These are phyloP conservation scores for Fonsecaea erecta DNA, from an alignment of 2,329 filamentous ascomycete genomes.

Conservation along the genomic window DNA sequence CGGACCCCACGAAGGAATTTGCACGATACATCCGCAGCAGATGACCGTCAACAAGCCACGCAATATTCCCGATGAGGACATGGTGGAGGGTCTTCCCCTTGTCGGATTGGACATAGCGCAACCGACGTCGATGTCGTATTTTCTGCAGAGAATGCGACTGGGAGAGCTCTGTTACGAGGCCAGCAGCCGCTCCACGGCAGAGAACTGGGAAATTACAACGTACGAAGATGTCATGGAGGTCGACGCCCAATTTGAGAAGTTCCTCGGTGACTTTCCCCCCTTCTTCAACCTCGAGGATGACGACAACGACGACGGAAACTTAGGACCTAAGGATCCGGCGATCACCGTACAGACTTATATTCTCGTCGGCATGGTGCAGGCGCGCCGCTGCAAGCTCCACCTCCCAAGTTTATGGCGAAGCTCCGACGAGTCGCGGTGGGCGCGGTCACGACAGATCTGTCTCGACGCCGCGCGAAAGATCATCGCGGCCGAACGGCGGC, in stretches of 20 bases:
- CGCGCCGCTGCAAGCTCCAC: conserved; percentile 47
- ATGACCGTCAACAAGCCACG: conserved; percentile 47
- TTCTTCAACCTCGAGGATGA: conserved; percentile 42
- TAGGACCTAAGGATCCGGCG: conserved; percentile 25
- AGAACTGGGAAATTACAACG: conserved; percentile 36
- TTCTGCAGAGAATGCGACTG: conserved; percentile 43
- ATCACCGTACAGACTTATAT: conserved; percentile 44
- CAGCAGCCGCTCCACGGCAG: conserved; percentile 40
- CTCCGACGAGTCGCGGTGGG: conserved; percentile 39
- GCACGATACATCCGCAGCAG: conserved; percentile 45
- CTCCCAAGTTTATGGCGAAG: conserved; percentile 44
- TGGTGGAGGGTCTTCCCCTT: conserved; percentile 40
- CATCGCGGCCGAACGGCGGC: conserved; percentile 35
- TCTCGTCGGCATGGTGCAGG: conserved; percentile 43
- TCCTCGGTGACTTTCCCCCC: conserved; percentile 42
- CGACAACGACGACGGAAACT: conserved; percentile 19
- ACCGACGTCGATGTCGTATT: conserved; percentile 49
- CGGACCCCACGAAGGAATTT: conserved; percentile 45
- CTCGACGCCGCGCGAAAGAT: conserved; percentile 6
- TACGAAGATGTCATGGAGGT: conserved; percentile 44
- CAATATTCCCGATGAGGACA: conserved; percentile 45
- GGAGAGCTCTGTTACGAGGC: conserved; percentile 46
- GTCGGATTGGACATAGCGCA: conserved; percentile 35
- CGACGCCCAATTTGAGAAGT: conserved; percentile 42
- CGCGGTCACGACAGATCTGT: conserved; percentile 44